Base-by-base conservation (phyloP, 208 protist genomes). In the Tritrichomonas foetus region DNA sequence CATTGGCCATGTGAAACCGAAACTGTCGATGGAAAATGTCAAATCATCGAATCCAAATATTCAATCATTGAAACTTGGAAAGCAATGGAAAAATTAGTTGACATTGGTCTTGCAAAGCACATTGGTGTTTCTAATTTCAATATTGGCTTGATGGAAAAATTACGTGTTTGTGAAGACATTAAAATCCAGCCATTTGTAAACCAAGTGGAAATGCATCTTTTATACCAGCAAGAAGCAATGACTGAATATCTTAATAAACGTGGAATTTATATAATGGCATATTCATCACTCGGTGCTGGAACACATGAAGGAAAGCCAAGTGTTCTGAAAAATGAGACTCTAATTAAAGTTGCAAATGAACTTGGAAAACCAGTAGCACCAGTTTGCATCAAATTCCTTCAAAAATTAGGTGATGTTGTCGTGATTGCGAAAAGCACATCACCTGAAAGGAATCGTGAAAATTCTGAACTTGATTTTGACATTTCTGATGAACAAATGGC, bases 281-380 rank as follows among this genome's bases (percentile, higher is more conserved):
- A 95, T 93, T 95, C 64, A 93, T 94, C 94, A 16, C 74, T 95
- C 13, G 95, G 72, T 16, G 57, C 84, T 53, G 36, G 41, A 3
- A 50, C 41, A 53, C 33, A 50, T 47, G 3, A 36, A 50, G 41
- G 41, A 8, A 20, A 82, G 9, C 74, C 74, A 82, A 14, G 41
- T n/a, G 20, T 82, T 20, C 41, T 82, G 3, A 14, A 82, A 36
- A 41, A 82, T 82, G 41, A 33, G 11, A 41, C 50, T 50, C 27
- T 82, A 20, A 49, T 20, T 41, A 9, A 82, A 82, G 30, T 82
- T 30, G 74, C 74, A 22, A 27, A 82, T n/a, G 74, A 82, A 30
- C 20, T 82, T 9, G 74, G 74, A 53, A 82, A 50, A 50, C 47
- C 33, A 11, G 41, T 41, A 53, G 74, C 74, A 53, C 74, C 47